A percentile compares a stretch with the other conserved stretches of the same genome.
phyloP scores from a whole-genome alignment of 2,329 filamentous ascomycete species.

The Monilinia laxa region DNA sequence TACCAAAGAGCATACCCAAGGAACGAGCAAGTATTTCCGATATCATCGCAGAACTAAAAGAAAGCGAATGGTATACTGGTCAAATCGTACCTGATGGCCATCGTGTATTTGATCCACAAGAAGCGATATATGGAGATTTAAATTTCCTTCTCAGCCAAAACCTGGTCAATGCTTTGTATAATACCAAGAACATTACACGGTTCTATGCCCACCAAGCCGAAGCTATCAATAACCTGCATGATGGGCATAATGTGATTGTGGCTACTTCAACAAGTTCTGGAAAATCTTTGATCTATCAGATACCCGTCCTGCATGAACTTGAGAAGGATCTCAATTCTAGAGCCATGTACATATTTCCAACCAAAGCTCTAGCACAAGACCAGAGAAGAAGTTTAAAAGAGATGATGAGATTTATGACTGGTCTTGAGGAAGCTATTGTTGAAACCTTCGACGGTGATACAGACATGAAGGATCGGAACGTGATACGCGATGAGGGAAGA shows the following conservation, averaged over 20 bases:
- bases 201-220: constrained; percentile 92
- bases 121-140: constrained; percentile 77
- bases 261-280: constrained; percentile 95
- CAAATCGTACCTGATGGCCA: constrained; percentile 95
- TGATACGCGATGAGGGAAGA: constrained; percentile 81
- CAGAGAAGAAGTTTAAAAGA: constrained; percentile 86
- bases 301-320: constrained; percentile 84
- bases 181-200: constrained; percentile 79
- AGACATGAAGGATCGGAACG: constrained; percentile 72
- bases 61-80: constrained; percentile 80
- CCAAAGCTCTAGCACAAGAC: constrained; percentile 93
- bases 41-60: constrained; percentile 81
- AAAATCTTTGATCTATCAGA: constrained; percentile 96
- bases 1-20: constrained; percentile 73
- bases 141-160: constrained; percentile 85
- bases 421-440: constrained; percentile 71
- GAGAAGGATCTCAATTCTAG: constrained; percentile 74
- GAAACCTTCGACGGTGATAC: constrained; percentile 98
- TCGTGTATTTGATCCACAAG: constrained; percentile 83
- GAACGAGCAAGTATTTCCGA: constrained; percentile 79
- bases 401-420: constrained; percentile 76
- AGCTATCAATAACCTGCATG: constrained; percentile 83
- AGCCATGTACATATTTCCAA: constrained; percentile 98
- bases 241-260: constrained; percentile 84
- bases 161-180: constrained; percentile 94